Base-by-base conservation (phyloP, 2,329 filamentous ascomycete species). In the Aspergillus candidus region DNA sequence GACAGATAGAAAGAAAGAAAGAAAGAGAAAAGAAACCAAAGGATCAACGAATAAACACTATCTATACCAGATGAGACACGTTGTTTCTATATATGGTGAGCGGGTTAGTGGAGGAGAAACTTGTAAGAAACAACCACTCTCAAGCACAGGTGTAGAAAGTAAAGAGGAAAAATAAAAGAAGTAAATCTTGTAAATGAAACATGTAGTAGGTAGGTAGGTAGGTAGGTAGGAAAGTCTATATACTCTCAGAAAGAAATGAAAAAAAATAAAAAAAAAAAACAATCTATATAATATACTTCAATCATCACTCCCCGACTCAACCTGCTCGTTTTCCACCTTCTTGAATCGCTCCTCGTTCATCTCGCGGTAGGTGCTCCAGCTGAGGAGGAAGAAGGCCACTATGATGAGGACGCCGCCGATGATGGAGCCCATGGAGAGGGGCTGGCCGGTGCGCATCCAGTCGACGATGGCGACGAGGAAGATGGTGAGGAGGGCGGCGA, bases 401-500 rank as follows among this genome's bases (percentile, higher is more conserved):
- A 95, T 86, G 58, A 98, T 98, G 57, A 97, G 74, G 22, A 85
- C 60, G 0, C 93, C 91, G n/a, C 93, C 93, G 0, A 80, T 59
- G 11, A 97, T 75, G 3, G 91, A 86, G 0, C 89, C 86, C 4
- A 75, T 70, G 40, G 83, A 86, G 14, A 95, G 73, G 0, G 85
- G 80, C 55, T 84, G 76, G 39, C 91, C 88, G 0, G 88, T 94
- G 35, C 90, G 74, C 44, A 90, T 63, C 82, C 93, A 94, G 67
- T 98, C 93, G 43, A 87, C 87, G 27, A 97, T 73, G 1, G 91
- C 93, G 6, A 98, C 93, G 48, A 97, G 80, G 74, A 98, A 97
- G 54, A 98, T 98, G 15, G 93, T 98, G 37, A 98, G 75, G 6
- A 98, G 78, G 2, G 91, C 88, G 1, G 93, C 93, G 10, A 98